Percentiles rank a stretch among this genome's conserved stretches.
Evolutionary conservation across 2,329 filamentous ascomycete species (phyloP).

Genomic region (Mollisiaceae sp.): DNA sequence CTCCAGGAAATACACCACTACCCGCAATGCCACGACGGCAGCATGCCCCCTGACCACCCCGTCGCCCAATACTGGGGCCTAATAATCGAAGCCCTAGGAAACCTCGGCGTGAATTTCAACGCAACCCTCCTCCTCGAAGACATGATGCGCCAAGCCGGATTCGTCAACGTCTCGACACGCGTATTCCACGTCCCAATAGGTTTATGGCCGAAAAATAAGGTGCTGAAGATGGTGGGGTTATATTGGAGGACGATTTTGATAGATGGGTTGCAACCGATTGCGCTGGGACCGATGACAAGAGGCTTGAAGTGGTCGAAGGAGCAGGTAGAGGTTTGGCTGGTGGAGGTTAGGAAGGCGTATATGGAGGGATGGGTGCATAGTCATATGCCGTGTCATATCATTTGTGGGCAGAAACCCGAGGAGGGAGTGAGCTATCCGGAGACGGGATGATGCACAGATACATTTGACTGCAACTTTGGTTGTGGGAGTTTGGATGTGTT

Average conservation of each 20-base stretch:
- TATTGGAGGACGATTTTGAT: conserved; percentile 57
- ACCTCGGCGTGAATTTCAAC: conserved; percentile 54
- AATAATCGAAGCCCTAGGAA: conserved; percentile 50
- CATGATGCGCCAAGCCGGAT: conserved; percentile 56
- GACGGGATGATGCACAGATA: neutral
- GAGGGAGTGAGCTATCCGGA: neutral
- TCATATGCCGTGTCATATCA: conserved; percentile 62
- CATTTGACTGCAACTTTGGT: neutral
- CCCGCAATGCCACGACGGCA: conserved; percentile 50
- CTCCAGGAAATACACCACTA: conserved; percentile 59
- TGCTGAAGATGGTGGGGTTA: conserved; percentile 56
- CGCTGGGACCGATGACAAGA: conserved; percentile 56
- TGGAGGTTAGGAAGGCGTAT: conserved; percentile 55
- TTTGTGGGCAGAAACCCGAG: conserved; percentile 58
- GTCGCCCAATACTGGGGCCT: conserved; percentile 54
- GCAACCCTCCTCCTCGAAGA: conserved; percentile 49
- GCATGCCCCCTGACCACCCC: conserved; percentile 47
- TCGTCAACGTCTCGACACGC: conserved; percentile 50
- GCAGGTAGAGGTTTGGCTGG: conserved; percentile 54
- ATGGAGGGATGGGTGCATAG: conserved; percentile 46
- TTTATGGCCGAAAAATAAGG: conserved; percentile 48
- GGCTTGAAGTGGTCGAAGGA: conserved; percentile 54
- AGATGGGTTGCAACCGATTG: conserved; percentile 57
- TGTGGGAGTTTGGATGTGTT: neutral
- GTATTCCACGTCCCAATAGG: conserved; percentile 55